Base-by-base conservation (phyloP, 2,329 filamentous ascomycete species). In the Aspergillus persii region DNA sequence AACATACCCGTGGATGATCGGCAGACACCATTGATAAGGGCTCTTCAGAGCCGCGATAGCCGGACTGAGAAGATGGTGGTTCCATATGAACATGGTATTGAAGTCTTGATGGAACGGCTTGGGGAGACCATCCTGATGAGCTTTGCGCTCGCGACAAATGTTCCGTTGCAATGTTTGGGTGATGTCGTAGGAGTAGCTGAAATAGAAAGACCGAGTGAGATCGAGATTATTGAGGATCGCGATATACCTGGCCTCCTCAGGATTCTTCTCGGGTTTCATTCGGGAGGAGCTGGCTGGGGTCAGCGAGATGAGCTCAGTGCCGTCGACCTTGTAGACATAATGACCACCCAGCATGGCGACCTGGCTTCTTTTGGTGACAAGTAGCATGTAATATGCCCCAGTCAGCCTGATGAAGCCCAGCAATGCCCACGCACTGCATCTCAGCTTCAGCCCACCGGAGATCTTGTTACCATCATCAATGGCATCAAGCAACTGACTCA, bases 41-140 rank as follows among this genome's bases (percentile, higher is more conserved):
- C 93, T 90, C 63, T 89, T 89, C 44, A 99, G 79, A 5, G 83
- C 84, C 18, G 80, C 77, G 11, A 84, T 80, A 0, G 89, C 92
- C 0, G 95, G 93, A 60, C 89, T 83, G 18, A 99, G 83, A 4
- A 99, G 82, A 74, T 97, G 90, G 66, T 91, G 86, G 68, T 99
- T 99, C 95, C 95, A 99, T 2, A 98, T 90, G 71, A 99, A 99
- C 95, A 99, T 99, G 44, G 89, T 86, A 69, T 97, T 96, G 72
- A 89, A 89, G 71, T 97, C 96, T 69, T 89, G 89, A 66, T 92
- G 86, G 33, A 85, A 83, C 6, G 84, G 81, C 30, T 85, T 83
- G 2, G 84, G 79, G 11, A 82, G 76, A 1, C 90, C 91, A 61
- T 87, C 81, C 31, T 86, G 83, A 53, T 96, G 77, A 2, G 88